Percentiles rank a stretch among this genome's conserved stretches.
Conservation (phyloP, 495 filamentous ascomycete genomes). For the Aspergillus kassunensis region DNA sequence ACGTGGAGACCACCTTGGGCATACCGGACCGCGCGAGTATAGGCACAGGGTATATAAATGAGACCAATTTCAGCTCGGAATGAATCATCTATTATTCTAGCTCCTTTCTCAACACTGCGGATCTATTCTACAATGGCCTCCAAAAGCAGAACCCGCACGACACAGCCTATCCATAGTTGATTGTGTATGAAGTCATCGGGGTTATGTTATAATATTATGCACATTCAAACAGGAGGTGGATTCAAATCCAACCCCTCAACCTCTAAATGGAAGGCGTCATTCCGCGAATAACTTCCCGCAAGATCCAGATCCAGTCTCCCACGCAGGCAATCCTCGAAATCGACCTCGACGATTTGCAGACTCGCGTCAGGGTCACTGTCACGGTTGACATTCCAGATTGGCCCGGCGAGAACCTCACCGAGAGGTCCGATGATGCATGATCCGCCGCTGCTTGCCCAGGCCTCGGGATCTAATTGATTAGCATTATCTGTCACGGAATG, state of each 20-base stretch:
- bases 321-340: constrained; percentile 61
- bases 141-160: too few relatives aligned
- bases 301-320: constrained; percentile 65
- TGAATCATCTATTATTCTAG: too few relatives aligned
- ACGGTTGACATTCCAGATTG: constrained; percentile 68
- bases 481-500: neutral
- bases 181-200: neutral
- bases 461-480: neutral
- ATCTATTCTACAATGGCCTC: too few relatives aligned
- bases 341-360: constrained; percentile 36
- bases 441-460: constrained; percentile 55
- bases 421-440: constrained; percentile 77
- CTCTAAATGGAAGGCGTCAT: constrained; percentile 73
- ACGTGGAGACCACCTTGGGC: neutral
- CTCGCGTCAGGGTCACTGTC: constrained; percentile 42
- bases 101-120: too few relatives aligned
- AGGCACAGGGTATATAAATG: neutral
- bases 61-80: neutral
- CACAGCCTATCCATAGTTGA: neutral
- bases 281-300: constrained; percentile 75
- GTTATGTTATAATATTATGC: too few relatives aligned
- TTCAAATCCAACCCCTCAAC: constrained; percentile 72
- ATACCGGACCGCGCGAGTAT: neutral
- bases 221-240: constrained; percentile 60
- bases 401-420: constrained; percentile 73